Percentiles rank a stretch among this genome's conserved stretches.
phyloP scores from a whole-genome alignment of 2,329 filamentous ascomycete genomes.

The Venturiaceae sp. region DNA sequence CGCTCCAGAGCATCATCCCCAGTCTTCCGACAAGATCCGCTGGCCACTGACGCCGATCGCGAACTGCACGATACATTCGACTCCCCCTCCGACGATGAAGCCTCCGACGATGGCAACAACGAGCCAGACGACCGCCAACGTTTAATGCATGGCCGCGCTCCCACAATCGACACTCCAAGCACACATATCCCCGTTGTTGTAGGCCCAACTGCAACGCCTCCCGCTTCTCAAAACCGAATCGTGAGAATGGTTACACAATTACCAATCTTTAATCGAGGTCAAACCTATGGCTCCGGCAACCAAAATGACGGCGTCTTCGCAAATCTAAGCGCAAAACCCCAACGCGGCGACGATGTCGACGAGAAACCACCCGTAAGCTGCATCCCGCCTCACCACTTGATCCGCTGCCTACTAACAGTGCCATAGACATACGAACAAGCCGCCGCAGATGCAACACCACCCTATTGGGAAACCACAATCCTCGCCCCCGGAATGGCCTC shows the following conservation, averaged over 20 bases:
- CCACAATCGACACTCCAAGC: conserved; percentile 9
- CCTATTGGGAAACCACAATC: conserved; percentile 99
- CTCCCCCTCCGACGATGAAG: conserved; percentile 53
- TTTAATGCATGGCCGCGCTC: conserved; percentile 59
- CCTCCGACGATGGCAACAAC: conserved; percentile 59
- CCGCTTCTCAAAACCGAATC: conserved; percentile 17
- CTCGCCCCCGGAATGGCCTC: conserved; percentile 83
- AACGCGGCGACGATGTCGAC: conserved; percentile 70
- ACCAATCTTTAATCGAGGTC: conserved; percentile 39
- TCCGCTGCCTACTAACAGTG: neutral
- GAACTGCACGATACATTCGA: conserved; percentile 92
- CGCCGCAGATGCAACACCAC: conserved; percentile 87
- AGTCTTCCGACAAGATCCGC: conserved; percentile 43
- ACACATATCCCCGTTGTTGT: neutral
- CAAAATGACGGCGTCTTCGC: conserved; percentile 93
- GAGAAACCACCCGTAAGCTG: conserved; percentile 82
- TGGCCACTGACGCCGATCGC: conserved; percentile 54
- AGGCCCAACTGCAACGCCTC: conserved; percentile 16
- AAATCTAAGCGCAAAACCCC: conserved; percentile 80
- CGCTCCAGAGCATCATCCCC: conserved; percentile 72
- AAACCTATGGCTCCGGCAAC: conserved; percentile 60
- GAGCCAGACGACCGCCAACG: conserved; percentile 76
- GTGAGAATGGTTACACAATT: conserved; percentile 43
- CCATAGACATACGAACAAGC: conserved; percentile 92
- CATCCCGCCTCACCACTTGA: neutral